A percentile compares a stretch with the other conserved stretches of the same genome.
Conservation (phyloP, 2,329 filamentous ascomycete species). For the Monosporascus ibericus region DNA sequence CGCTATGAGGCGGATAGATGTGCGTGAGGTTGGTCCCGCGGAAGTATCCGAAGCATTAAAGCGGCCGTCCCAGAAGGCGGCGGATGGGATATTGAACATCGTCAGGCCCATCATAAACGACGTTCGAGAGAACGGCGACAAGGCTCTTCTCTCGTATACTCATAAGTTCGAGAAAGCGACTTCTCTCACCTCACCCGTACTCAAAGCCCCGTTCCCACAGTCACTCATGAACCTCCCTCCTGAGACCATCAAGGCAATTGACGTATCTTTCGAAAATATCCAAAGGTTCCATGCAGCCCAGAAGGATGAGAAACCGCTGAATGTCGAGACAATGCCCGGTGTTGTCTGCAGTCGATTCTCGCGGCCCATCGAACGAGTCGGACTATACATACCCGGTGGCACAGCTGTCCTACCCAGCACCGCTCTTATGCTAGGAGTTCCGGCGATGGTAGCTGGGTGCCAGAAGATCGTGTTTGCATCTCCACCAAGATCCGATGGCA, state of each 20-base stretch:
- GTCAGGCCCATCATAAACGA: constrained; percentile 88
- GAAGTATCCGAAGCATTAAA: constrained; percentile 71
- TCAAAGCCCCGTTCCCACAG: constrained; percentile 81
- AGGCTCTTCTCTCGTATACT: constrained; percentile 84
- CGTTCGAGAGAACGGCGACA: constrained; percentile 77
- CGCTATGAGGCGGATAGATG: constrained; percentile 74
- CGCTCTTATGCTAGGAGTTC: constrained; percentile 95
- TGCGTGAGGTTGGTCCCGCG: constrained; percentile 54
- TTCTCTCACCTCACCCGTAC: constrained; percentile 79
- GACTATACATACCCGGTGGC: constrained; percentile 90
- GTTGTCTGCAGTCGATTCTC: constrained; percentile 91
- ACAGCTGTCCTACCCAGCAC: constrained; percentile 97
- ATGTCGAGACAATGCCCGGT: constrained; percentile 96
- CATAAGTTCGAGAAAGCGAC: constrained; percentile 98
- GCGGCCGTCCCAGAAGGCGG: constrained; percentile 87
- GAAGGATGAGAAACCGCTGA: constrained; percentile 71
- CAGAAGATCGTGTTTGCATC: constrained; percentile 91
- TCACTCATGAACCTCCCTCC: constrained; percentile 77
- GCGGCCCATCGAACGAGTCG: constrained; percentile 90
- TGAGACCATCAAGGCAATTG: constrained; percentile 88
- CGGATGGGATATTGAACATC: constrained; percentile 88
- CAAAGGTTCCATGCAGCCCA: constrained; percentile 89
- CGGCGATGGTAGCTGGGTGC: constrained; percentile 95
- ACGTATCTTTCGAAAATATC: constrained; percentile 91
- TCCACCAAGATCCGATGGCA: constrained; percentile 82